These are phyloP conservation scores for Agaricales sp. DNA, from an alignment of 1,284 basidiomycete genomes.

Conservation along the genomic window DNA sequence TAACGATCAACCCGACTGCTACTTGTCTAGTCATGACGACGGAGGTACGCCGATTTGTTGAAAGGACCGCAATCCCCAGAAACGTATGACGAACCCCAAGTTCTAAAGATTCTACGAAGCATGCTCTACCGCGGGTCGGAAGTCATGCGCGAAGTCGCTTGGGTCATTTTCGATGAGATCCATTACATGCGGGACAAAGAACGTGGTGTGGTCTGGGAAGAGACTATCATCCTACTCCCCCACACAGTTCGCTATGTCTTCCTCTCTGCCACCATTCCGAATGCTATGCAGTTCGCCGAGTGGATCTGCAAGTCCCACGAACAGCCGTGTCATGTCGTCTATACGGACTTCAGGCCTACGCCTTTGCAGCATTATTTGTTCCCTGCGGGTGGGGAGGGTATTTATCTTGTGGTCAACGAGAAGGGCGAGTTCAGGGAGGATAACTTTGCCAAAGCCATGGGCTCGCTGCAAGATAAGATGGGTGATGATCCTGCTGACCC, in stretches of 20 bases:
- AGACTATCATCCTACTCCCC: slow-evolving; percentile 95
- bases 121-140: slow-evolving; percentile 99
- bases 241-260: slow-evolving; percentile 97
- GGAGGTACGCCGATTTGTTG: slow-evolving; percentile 49
- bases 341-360: slow-evolving; percentile 98
- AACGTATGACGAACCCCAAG: background rate
- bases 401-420: slow-evolving; percentile 97
- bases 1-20: slow-evolving; percentile 97
- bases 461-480: slow-evolving; percentile 72
- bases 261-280: slow-evolving; percentile 98
- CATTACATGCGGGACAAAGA: slow-evolving; percentile 99
- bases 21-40: slow-evolving; percentile 99
- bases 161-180: slow-evolving; percentile 99
- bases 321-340: slow-evolving; percentile 98
- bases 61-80: background rate
- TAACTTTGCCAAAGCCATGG: slow-evolving; percentile 98
- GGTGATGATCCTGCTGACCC: slow-evolving; percentile 94
- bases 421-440: slow-evolving; percentile 96
- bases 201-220: slow-evolving; percentile 81
- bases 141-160: slow-evolving; percentile 99
- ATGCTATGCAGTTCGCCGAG: slow-evolving; percentile 99
- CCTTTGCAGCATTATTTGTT: slow-evolving; percentile 98
- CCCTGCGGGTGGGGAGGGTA: slow-evolving; percentile 92
- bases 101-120: slow-evolving; percentile 82
- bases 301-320: slow-evolving; percentile 98